Conservation (phyloP, 768 basidiomycete genomes). For the Flagelloscypha sp. region DNA sequence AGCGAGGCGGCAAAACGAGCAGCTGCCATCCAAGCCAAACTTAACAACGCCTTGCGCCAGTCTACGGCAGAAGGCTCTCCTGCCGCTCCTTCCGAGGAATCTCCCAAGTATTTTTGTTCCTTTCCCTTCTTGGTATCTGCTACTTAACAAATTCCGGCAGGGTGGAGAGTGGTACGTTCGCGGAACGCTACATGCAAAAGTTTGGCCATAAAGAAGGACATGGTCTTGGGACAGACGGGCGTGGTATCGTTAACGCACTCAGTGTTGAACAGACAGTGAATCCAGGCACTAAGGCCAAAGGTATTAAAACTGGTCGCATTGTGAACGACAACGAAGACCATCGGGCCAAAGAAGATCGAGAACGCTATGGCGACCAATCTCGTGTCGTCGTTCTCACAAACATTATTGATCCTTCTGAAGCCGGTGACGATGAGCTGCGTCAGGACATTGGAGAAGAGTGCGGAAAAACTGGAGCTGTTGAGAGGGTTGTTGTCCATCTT, state of each 20-base stretch:
- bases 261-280: constrained; percentile 62
- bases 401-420: constrained; percentile 79
- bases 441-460: constrained; percentile 95
- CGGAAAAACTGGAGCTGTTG: constrained; percentile 84
- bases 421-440: constrained; percentile 75
- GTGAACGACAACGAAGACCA: constrained; percentile 86
- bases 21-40: constrained; percentile 51
- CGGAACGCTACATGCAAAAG: constrained; percentile 86
- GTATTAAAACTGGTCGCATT: constrained; percentile 71
- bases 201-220: constrained; percentile 95
- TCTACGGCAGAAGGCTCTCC: constrained; percentile 21
- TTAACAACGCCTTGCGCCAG: no score
- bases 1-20: no score
- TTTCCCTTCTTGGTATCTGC: background rate
- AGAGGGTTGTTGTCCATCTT: constrained; percentile 79
- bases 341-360: constrained; percentile 66
- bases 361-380: constrained; percentile 82
- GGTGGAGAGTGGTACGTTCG: constrained; percentile 66
- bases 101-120: constrained; percentile 7
- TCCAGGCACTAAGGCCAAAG: constrained; percentile 31
- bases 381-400: constrained; percentile 86
- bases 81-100: constrained; percentile 22
- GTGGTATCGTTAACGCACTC: constrained; percentile 85
- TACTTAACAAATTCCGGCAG: constrained; percentile 26
- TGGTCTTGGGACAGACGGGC: constrained; percentile 77